Percentiles rank a stretch among this genome's conserved stretches.
phyloP scores from a whole-genome alignment of 495 filamentous ascomycete genomes.

The Cryomyces antarcticus region DNA sequence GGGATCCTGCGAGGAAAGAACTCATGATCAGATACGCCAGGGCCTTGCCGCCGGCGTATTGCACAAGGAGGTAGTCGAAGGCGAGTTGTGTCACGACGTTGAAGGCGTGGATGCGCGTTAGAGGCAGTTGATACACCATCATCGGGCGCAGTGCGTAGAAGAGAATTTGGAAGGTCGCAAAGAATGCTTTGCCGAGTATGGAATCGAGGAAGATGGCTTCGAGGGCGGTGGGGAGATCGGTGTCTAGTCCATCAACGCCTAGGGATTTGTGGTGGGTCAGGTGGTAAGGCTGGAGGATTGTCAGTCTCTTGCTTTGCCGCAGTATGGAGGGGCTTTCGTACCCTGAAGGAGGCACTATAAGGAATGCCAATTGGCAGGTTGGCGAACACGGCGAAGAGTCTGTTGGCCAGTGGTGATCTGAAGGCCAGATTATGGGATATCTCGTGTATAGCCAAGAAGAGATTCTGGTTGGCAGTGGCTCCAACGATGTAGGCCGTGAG shows the following conservation, averaged over 20 bases:
- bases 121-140: conserved; percentile 73
- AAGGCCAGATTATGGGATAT: conserved; percentile 97
- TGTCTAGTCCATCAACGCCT: conserved; percentile 88
- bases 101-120: conserved; percentile 65
- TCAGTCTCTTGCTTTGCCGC: conserved; percentile 3
- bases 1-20: conserved; percentile 78
- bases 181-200: conserved; percentile 95
- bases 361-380: conserved; percentile 92
- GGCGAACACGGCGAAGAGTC: conserved; percentile 73
- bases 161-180: conserved; percentile 97
- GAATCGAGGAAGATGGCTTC: conserved; percentile 92
- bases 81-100: conserved; percentile 57
- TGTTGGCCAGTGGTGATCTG: conserved; percentile 61
- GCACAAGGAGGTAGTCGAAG: conserved; percentile 57
- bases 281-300: conserved; percentile 60
- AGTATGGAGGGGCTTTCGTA: conserved; percentile 12
- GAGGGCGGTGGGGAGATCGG: conserved; percentile 78
- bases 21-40: conserved; percentile 65
- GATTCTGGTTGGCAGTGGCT: conserved; percentile 93
- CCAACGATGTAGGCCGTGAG: conserved; percentile 79
- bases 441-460: conserved; percentile 97
- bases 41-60: conserved; percentile 30
- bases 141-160: conserved; percentile 99
- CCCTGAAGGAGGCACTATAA: conserved; percentile 89
- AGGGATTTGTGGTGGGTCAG: conserved; percentile 98